Evolutionary conservation across 768 basidiomycete genomes (phyloP).

Genomic region (Rhizopogon vesiculosus): DNA sequence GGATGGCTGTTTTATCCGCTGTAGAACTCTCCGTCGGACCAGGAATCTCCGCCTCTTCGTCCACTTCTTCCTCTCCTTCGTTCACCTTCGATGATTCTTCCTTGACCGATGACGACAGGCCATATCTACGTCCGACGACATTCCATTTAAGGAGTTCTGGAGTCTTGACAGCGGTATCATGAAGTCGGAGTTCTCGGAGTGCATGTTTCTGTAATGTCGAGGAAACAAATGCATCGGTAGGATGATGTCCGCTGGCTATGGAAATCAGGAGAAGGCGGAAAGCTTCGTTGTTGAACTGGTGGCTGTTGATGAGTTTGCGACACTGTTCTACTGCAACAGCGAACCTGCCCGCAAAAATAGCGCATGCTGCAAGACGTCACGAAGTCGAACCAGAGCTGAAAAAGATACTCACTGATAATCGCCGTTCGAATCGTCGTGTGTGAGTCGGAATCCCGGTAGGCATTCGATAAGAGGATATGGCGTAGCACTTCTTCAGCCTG

Average conservation of each 20-base stretch:
- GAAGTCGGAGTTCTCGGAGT: conserved; percentile 71
- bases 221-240: conserved; percentile 73
- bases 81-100: conserved; percentile 20
- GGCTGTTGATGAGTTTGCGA: conserved; percentile 64
- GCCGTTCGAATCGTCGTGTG: conserved; percentile 75
- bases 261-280: conserved; percentile 71
- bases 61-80: conserved; percentile 30
- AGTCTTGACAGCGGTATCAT: conserved; percentile 60
- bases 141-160: conserved; percentile 64
- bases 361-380: conserved; percentile 53
- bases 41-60: conserved; percentile 19
- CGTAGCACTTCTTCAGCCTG: conserved; percentile 71
- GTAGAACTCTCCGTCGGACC: conserved; percentile 7
- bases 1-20: conserved; percentile 25
- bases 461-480: conserved; percentile 71
- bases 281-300: conserved; percentile 89
- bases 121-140: conserved; percentile 50
- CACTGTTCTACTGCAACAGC: conserved; percentile 65
- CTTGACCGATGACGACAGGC: conserved; percentile 35
- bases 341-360: conserved; percentile 53
- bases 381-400: not conserved
- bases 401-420: conserved; percentile 56
- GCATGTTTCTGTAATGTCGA: conserved; percentile 81
- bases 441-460: conserved; percentile 54
- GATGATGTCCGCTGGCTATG: conserved; percentile 63